These are phyloP conservation scores for Aegilops umbellulata DNA, from an alignment of 176 grass and related monocot genomes.

Conservation along the genomic window DNA sequence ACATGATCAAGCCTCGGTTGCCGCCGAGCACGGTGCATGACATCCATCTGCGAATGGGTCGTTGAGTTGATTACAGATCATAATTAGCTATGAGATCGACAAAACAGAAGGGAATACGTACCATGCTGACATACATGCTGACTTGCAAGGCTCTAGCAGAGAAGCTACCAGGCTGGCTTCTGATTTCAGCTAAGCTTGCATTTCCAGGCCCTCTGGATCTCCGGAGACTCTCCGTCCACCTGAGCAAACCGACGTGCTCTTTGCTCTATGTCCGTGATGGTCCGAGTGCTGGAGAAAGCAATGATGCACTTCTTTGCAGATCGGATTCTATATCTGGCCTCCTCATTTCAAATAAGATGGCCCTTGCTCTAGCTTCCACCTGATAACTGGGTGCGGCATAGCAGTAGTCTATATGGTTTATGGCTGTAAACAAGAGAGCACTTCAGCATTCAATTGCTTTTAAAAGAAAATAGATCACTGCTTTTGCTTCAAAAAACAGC, in stretches of 20 bases:
- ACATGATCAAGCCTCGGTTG: not conserved
- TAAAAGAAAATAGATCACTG: not conserved
- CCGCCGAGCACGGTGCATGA: slow-evolving; percentile 22
- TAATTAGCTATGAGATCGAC: not conserved
- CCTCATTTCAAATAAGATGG: slow-evolving; percentile 64
- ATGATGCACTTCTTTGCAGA: slow-evolving; percentile 39
- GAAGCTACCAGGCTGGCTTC: slow-evolving; percentile 41
- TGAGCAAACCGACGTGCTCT: slow-evolving; percentile 61
- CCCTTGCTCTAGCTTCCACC: slow-evolving; percentile 71
- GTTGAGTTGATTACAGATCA: not conserved
- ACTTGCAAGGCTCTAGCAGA: slow-evolving; percentile 74
- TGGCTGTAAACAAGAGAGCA: slow-evolving; percentile 32
- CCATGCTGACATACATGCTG: slow-evolving; percentile 93
- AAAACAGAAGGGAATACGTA: not conserved
- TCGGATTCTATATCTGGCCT: slow-evolving; percentile 33
- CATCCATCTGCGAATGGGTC: slow-evolving; percentile 36
- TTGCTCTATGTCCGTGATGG: slow-evolving; percentile 43
- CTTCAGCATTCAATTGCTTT: not conserved
- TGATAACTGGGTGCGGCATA: slow-evolving; percentile 52
- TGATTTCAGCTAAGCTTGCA: slow-evolving; percentile 40
- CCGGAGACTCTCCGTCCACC: slow-evolving; percentile 80
- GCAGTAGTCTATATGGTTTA: slow-evolving; percentile 51
- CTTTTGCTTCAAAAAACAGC: not conserved
- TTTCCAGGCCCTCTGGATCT: slow-evolving; percentile 35
- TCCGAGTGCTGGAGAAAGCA: slow-evolving; percentile 44